Base-by-base conservation (phyloP, 23 red algal species). In the Chondrus crispus region DNA sequence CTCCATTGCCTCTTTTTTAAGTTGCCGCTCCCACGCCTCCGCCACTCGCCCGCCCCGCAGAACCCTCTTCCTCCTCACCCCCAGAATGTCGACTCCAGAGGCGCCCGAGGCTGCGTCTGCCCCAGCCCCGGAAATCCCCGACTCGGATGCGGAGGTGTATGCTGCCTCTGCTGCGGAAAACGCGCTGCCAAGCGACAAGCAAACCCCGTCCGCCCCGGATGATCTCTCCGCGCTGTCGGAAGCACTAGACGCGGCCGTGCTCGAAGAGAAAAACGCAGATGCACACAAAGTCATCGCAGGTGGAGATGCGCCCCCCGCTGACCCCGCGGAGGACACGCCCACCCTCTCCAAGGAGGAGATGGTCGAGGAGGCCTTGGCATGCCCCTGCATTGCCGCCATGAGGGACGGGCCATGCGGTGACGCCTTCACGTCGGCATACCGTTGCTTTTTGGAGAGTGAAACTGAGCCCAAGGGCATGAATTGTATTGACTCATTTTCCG, bases 381-480 rank as follows among this genome's bases (percentile, higher is more conserved):
- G 97, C 92, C 97, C 97, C 35, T 99, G 97, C 74, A 93, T 99
- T 75, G 90, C 93, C 43, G 64, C 85, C 18, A 95, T 99, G 97
- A 90, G 90, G 41, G 83, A 95, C 22, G 97, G 97, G 35, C 80
- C 97, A n/a, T 99, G 97, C 64, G 97, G 97, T 36, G 94, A 85
- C 44, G 68, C 75, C 18, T 99, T 99, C 80, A 82, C 96, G 38
- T 79, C 91, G 11, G 97, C 97, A 24, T 99, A 99, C 84, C 94
- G 94, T 32, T 99, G 97, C 77, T 99, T 99, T 74, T 82, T 99
- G 49, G 94, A 99, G 84, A 96, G 94, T 87, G 97, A 99, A 51
- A 90, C 90, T 1, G 94, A 96, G 39, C 97, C 97, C 18, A 85
- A 91, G 46, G 97, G 97, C 22, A 82, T 91, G 84, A 94, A 99